phyloP scores from a whole-genome alignment of 345 rosid genomes.

The Corchorus capsularis region DNA sequence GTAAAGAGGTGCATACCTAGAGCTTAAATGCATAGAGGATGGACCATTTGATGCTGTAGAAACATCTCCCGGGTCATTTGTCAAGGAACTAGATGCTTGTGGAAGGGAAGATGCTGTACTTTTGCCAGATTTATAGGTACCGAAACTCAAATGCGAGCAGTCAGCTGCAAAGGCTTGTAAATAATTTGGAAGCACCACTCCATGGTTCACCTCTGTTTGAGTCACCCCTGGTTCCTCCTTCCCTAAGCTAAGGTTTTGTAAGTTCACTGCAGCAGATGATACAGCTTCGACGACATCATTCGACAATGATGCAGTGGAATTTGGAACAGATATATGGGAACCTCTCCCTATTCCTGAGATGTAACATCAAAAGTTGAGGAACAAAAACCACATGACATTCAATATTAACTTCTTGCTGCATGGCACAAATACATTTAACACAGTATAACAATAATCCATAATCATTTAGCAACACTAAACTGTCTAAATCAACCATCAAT shows the following conservation, averaged over 20 bases:
- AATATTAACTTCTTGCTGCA: background rate
- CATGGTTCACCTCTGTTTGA: slow-evolving; percentile 24
- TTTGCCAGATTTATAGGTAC: slow-evolving; percentile 44
- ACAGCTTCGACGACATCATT: slow-evolving; percentile 23
- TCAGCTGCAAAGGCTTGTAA: slow-evolving; percentile 48
- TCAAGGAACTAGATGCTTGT: slow-evolving; percentile 22
- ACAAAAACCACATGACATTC: background rate
- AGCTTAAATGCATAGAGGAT: slow-evolving; percentile 23
- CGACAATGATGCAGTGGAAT: slow-evolving; percentile 21
- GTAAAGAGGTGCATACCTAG: slow-evolving; percentile 29
- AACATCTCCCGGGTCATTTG: slow-evolving; percentile 23
- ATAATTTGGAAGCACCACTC: slow-evolving; percentile 49
- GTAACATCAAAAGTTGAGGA: background rate
- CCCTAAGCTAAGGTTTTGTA: slow-evolving; percentile 38
- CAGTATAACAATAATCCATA: background rate
- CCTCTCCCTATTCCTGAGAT: slow-evolving; percentile 21
- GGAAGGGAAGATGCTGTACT: slow-evolving; percentile 20
- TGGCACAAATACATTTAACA: background rate
- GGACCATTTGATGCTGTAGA: slow-evolving; percentile 24
- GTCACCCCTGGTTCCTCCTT: slow-evolving; percentile 22
- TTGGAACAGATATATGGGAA: slow-evolving; percentile 19
- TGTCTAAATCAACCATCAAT: background rate
- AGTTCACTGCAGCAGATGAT: slow-evolving; percentile 29
- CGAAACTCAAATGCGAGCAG: slow-evolving; percentile 57
- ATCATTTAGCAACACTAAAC: background rate